phyloP scores from a whole-genome alignment of 1,139 yeast genomes.

The Meyerozyma elateridarum region DNA sequence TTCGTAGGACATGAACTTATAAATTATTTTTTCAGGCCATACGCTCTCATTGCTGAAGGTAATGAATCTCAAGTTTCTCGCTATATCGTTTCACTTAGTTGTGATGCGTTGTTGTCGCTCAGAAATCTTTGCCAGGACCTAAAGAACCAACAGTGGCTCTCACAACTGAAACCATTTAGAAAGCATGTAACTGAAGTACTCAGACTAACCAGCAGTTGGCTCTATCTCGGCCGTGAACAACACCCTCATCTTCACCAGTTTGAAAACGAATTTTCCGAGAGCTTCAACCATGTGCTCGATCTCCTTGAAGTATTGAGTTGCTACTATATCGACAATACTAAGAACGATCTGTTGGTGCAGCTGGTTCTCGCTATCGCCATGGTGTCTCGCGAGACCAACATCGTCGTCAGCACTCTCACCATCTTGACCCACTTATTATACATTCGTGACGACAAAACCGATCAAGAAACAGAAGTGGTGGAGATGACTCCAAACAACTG shows the following conservation, averaged over 20 bases:
- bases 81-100: constrained; percentile 37
- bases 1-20: constrained; percentile 50
- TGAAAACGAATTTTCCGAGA: constrained; percentile 50
- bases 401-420: constrained; percentile 42
- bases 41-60: constrained; percentile 23
- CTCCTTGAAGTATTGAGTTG: constrained; percentile 82
- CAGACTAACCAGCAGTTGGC: constrained; percentile 42
- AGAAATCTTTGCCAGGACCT: constrained; percentile 82
- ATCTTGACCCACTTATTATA: constrained; percentile 39
- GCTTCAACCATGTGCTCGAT: constrained; percentile 68
- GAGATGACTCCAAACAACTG: constrained; percentile 32
- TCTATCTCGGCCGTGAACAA: constrained; percentile 19
- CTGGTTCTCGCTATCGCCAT: constrained; percentile 44
- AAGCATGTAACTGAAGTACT: constrained; percentile 44
- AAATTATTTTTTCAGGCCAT: constrained; percentile 34
- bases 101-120: constrained; percentile 65
- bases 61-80: constrained; percentile 22
- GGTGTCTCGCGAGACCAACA: constrained; percentile 50
- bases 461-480: constrained; percentile 17
- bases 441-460: constrained; percentile 21
- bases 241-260: constrained; percentile 18
- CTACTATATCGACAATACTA: constrained; percentile 68
- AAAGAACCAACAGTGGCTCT: constrained; percentile 74
- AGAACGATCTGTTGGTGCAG: constrained; percentile 57
- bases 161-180: constrained; percentile 49